Evolutionary conservation across 2,329 filamentous ascomycete genomes (phyloP).

Genomic region (Amphichorda felina): DNA sequence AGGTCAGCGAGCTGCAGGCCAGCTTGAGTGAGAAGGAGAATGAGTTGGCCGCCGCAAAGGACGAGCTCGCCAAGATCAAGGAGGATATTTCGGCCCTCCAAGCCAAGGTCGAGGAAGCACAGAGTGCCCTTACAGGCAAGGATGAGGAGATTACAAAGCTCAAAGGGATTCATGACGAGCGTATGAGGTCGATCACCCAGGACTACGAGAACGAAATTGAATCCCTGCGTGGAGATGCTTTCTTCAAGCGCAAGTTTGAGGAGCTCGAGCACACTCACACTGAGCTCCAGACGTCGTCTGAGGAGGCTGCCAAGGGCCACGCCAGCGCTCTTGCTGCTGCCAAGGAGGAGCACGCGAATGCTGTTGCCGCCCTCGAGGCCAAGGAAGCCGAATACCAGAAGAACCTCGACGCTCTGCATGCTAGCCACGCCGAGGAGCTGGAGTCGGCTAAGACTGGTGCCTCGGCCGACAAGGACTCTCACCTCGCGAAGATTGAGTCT

Average conservation of each 20-base stretch:
- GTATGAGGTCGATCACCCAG: constrained; percentile 44
- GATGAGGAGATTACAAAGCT: constrained; percentile 37
- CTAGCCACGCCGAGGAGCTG: constrained; percentile 46
- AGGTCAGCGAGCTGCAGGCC: constrained; percentile 25
- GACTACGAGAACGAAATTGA: constrained; percentile 57
- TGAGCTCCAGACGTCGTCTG: constrained; percentile 28
- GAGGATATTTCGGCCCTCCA: constrained; percentile 35
- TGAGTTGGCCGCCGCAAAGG: constrained; percentile 32
- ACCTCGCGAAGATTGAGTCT: constrained; percentile 37
- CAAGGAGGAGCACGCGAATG: constrained; percentile 29
- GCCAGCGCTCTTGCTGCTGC: constrained; percentile 27
- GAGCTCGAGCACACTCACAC: constrained; percentile 46
- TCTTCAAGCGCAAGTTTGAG: constrained; percentile 52
- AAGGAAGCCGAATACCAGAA: constrained; percentile 41
- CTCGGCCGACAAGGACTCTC: constrained; percentile 34
- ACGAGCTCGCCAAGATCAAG: constrained; percentile 25
- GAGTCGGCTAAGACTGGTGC: constrained; percentile 41
- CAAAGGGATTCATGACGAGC: constrained; percentile 43
- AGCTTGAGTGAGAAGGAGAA: constrained; percentile 29
- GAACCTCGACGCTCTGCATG: constrained; percentile 40
- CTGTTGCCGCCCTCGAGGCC: constrained; percentile 32
- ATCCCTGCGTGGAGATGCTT: constrained; percentile 48
- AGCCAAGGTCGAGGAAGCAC: constrained; percentile 33
- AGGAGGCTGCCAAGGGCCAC: constrained; percentile 24
- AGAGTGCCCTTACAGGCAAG: constrained; percentile 32